Evolutionary conservation across 306 rosid genomes (phyloP), one percentile per base, ranked within the genome.

Genomic region (Cicer yamashitae): DNA sequence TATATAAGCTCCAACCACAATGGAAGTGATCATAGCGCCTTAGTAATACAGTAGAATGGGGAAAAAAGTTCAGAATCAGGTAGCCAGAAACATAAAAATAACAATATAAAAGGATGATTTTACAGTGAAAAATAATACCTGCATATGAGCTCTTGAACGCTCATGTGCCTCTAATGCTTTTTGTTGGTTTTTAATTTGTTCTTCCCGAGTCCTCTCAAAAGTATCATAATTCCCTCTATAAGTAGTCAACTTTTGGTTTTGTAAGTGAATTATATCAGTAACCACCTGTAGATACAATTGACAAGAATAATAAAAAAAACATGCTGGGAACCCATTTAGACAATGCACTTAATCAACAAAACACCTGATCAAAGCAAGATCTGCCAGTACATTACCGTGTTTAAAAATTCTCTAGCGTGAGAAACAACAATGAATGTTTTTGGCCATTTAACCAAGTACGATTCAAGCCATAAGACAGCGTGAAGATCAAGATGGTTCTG

Each of bases 401-500:
- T 94, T 86, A 94, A 88, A 79, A 94, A 94, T 64, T 94, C 98
- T 81, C 99, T 92, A 77, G 99, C 99, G 82, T 92, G 99, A 83
- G 99, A 94, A 85, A 94, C 99, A 68, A 94, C 93, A 63, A 94
- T 92, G 71, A 93, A 86, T 53, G 99, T 92, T 77, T 94, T 94
- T 8, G 97, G 98, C 99, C 99, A 94, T 81, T 90, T 94, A 87
- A 86, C 89, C 79, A 94, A 82, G 89, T 94, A 92, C 1, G 92
- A 7, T 70, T 94, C 99, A 83, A 94, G 88, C 99, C 99, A 94
- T 63, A 94, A 86, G 81, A 94, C 99, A 61, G 99, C 99, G 74
- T 94, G 99, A 79, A 94, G 99, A 92, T 94, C 99, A 77, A 94
- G 97, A 94, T 94, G 99, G 76, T 94, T 94, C 99, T 94, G 96